Base-by-base conservation (phyloP, 2,329 filamentous ascomycete genomes). In the Neofusicoccum cordaticola region DNA sequence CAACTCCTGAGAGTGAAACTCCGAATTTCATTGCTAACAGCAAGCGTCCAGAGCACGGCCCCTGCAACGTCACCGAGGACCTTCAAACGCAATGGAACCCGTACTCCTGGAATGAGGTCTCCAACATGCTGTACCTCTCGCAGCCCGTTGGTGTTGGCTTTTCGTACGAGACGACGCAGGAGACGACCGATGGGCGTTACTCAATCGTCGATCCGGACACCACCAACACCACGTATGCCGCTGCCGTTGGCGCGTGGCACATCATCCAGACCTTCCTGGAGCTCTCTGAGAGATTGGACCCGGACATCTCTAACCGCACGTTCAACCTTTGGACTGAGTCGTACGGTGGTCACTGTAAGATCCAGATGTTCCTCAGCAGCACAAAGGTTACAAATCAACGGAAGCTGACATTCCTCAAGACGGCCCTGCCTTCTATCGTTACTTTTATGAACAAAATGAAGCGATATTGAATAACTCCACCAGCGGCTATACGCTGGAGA, bases 401-500 rank as follows among this genome's bases (percentile, higher is more conserved):
- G 13, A 5, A n/a, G n/a, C n/a, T 44, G n/a, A 58, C 41, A 8
- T 1, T 5, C 17, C 4, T 9, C 17, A 12, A 60, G 56, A 60
- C 22, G 56, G 56, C 4, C 82, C 83, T 1, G 76, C 75, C 34
- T 86, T 86, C 73, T 86, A 81, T 75, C 81, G 83, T 64, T 81
- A 85, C 69, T 86, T 86, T 72, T 82, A 85, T 64, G 75, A 85
- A 51, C 82, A 86, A 66, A 86, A 86, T 63, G 72, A 81, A 63
- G 78, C 79, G 41, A 85, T 86, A 67, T 69, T 74, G 41, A 82
- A 82, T 50, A 83, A 83, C 4, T 77, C 73, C 0, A 66, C 74
- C 9, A 69, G 78, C 1, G 84, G 84, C 13, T 79, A 83, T 2
- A 72, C 80, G 47, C 78, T 86, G 2, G 75, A 82, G 35, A 84